phyloP scores from a whole-genome alignment of 2,329 filamentous ascomycete genomes.

The Talaromyces sp. region DNA sequence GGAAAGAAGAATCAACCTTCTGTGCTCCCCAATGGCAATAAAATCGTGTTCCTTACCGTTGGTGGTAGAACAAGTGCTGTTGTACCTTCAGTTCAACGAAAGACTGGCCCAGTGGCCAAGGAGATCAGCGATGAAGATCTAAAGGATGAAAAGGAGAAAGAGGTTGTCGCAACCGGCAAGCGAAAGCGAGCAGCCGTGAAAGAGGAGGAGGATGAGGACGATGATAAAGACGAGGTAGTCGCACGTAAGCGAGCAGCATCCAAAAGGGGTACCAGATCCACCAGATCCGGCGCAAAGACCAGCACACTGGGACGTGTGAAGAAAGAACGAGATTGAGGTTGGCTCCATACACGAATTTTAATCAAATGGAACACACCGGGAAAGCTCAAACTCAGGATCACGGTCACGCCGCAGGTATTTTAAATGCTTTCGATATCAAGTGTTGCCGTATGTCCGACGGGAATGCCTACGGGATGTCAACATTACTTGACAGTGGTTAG shows the following conservation, averaged over 20 bases:
- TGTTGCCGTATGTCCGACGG: not conserved
- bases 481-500: not conserved
- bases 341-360: not conserved
- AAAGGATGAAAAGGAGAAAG: slow-evolving; percentile 24
- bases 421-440: not conserved
- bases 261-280: slow-evolving; percentile 9
- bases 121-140: slow-evolving; percentile 42
- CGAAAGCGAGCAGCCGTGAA: slow-evolving; percentile 29
- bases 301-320: not conserved
- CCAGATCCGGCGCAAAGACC: not conserved
- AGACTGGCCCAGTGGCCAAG: slow-evolving; percentile 60
- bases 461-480: not conserved
- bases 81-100: slow-evolving; percentile 82
- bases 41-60: slow-evolving; percentile 81
- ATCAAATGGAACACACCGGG: not conserved
- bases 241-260: slow-evolving; percentile 24
- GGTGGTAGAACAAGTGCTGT: slow-evolving; percentile 89
- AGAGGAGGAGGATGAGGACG: slow-evolving; percentile 27
- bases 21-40: slow-evolving; percentile 76
- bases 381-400: not conserved
- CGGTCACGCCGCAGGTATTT: not conserved
- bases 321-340: not conserved
- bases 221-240: slow-evolving; percentile 19
- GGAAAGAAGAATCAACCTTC: slow-evolving; percentile 68
- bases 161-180: slow-evolving; percentile 26